Conservation (phyloP, 2,329 filamentous ascomycete genomes). For the Aspergillus fijiensis region DNA sequence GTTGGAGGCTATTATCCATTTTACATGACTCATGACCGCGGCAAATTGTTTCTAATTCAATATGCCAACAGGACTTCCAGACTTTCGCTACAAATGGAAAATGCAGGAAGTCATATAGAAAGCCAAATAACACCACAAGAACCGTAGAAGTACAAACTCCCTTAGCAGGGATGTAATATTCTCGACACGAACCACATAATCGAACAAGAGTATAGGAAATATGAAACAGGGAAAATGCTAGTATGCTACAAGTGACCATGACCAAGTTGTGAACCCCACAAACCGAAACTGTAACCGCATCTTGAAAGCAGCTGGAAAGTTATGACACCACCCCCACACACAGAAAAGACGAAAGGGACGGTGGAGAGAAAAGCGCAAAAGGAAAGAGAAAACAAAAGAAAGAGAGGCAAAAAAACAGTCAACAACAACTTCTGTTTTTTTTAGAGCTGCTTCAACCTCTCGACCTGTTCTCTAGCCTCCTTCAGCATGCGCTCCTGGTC, state of each 20-base stretch:
- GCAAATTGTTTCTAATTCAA: no score
- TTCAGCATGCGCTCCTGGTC: slow-evolving; percentile 47
- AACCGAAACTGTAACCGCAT: slow-evolving; percentile 7
- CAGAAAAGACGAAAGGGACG: not conserved
- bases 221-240: slow-evolving; percentile 14
- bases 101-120: no score
- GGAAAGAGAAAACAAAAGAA: not conserved
- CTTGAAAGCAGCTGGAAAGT: not conserved
- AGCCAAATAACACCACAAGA: not conserved
- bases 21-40: no score
- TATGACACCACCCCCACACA: not conserved
- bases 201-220: slow-evolving; percentile 13
- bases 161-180: slow-evolving; percentile 3
- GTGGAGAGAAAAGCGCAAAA: not conserved
- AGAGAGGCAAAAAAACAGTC: not conserved
- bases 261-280: slow-evolving; percentile 15
- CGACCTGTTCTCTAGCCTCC: slow-evolving; percentile 46
- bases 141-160: not conserved
- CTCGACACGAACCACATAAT: slow-evolving; percentile 24
- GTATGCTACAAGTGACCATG: slow-evolving; percentile 24
- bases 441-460: slow-evolving; percentile 40
- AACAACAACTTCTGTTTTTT: slow-evolving; percentile 1
- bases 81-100: no score
- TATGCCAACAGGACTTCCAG: no score
- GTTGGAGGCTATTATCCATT: no score